These are phyloP conservation scores for Gossypium mustelinum DNA, from an alignment of 345 rosid genomes.

Conservation along the genomic window DNA sequence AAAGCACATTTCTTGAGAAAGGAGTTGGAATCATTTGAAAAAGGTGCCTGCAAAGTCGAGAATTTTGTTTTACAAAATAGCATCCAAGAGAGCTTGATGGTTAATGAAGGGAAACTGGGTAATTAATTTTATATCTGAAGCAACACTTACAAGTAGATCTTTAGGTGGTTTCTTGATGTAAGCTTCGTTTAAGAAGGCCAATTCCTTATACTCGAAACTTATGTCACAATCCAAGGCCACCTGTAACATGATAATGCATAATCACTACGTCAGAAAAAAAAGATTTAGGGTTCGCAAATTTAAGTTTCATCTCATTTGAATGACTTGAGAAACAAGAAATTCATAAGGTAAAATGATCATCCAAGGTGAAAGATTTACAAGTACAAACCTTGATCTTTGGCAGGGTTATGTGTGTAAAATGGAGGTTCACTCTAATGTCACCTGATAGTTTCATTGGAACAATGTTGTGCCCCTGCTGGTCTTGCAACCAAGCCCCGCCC, in stretches of 20 bases:
- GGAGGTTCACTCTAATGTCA: slow-evolving; percentile 16
- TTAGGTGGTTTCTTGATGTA: slow-evolving; percentile 6
- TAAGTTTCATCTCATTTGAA: not conserved
- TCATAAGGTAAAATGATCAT: not conserved
- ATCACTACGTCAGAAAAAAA: too few species aligned
- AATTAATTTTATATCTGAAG: not conserved
- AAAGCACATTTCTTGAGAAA: slow-evolving; percentile 27
- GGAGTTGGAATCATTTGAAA: slow-evolving; percentile 10
- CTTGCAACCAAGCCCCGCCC: not conserved
- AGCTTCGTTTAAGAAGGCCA: slow-evolving; percentile 23
- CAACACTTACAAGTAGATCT: slow-evolving; percentile 24
- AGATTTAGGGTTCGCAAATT: too few species aligned
- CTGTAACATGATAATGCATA: slow-evolving; percentile 4
- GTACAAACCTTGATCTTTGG: slow-evolving; percentile 31
- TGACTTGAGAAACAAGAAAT: not conserved
- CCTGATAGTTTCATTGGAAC: slow-evolving; percentile 27
- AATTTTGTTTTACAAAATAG: not conserved
- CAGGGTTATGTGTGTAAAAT: slow-evolving; percentile 19
- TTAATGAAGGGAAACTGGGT: not conserved
- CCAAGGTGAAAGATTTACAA: not conserved
- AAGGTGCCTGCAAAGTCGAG: not conserved
- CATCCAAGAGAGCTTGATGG: not conserved
- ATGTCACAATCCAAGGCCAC: slow-evolving; percentile 32
- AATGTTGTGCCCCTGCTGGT: slow-evolving; percentile 1
- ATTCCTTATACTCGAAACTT: slow-evolving; percentile 8